Evolutionary conservation across 1,284 basidiomycete species (phyloP), one percentile per base, ranked within the genome.

Genomic region (Ceratobasidium sp.): DNA sequence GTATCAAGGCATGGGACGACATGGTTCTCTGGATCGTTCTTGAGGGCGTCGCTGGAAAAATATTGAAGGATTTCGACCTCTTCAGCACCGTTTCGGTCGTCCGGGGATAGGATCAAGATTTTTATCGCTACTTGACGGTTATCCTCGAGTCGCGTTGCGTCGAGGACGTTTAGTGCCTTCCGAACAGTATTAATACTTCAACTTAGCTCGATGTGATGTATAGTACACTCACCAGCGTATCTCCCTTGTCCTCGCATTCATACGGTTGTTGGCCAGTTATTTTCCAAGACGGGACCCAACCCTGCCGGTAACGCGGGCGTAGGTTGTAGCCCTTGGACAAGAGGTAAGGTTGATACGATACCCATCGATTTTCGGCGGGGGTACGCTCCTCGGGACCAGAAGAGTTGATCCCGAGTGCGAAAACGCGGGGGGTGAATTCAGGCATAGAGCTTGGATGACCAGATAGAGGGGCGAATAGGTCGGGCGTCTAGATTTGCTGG

Each of bases 11-110:
- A 75, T 23, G 71, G 59, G 10, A 75, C 30, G 16, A 38, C 48
- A 30, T 75, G 71, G 60, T 75, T 75, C 20, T n/a, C 27, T 23
- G 57, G 57, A 48, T 75, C 71, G 35, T 20, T 30, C 55, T 54
- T 65, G 60, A 64, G 33, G n/a, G 16, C 23, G 16, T 41, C 30
- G 60, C 44, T 59, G 44, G 71, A 75, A 30, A 75, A 75, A 4
- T 60, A 27, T 23, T 75, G 27, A 30, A 75, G 60, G n/a, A n/a
- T n/a, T n/a, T n/a, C n/a, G n/a, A n/a, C n/a, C n/a, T n/a, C n/a
- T n/a, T n/a, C n/a, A n/a, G 16, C 65, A 65, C 33, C 71, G 30
- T 59, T 54, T 44, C 71, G 59, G 38, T 75, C 71, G 7, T 75
- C 60, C 27, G 71, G 48, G 4, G 71, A 75, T 27, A 60, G 71